Evolutionary conservation across 257 asterid species (phyloP).

Genomic region (Linderniella brevidens): DNA sequence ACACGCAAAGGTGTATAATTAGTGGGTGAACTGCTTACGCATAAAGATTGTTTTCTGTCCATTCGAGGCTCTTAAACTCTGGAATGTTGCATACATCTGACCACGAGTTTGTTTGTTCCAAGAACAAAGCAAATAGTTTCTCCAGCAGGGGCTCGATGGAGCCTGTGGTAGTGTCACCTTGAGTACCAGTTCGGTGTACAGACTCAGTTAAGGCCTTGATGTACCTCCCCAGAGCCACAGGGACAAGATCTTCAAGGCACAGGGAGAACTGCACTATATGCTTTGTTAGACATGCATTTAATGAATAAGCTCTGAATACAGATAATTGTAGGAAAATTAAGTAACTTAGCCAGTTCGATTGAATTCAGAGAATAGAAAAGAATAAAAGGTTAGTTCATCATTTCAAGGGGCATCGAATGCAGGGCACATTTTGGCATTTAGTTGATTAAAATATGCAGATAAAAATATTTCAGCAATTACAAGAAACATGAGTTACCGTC

Average conservation of each 20-base stretch:
- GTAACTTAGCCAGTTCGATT: no score
- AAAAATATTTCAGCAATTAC: no score
- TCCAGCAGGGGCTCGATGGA: constrained; percentile 55
- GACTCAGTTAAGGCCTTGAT: constrained; percentile 51
- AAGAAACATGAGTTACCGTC: no score
- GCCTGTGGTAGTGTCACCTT: constrained; percentile 19
- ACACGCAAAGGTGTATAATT: background rate
- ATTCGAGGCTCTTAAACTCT: constrained; percentile 60
- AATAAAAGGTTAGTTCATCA: no score
- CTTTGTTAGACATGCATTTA: no score
- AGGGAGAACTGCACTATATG: constrained; percentile 60
- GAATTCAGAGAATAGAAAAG: no score
- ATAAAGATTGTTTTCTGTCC: constrained; percentile 57
- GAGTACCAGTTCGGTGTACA: constrained; percentile 27
- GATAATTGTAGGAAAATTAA: no score
- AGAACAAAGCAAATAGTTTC: constrained; percentile 67
- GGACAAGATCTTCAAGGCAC: constrained; percentile 96
- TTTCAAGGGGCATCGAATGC: no score
- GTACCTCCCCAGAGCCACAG: constrained; percentile 81
- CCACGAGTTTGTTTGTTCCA: constrained; percentile 85
- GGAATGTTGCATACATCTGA: constrained; percentile 76
- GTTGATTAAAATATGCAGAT: no score
- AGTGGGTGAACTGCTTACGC: constrained; percentile 28
- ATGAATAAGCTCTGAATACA: no score
- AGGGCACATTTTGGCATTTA: no score